phyloP scores from a whole-genome alignment of 2,329 filamentous ascomycete species.

The Aspergillus novofumigatus region DNA sequence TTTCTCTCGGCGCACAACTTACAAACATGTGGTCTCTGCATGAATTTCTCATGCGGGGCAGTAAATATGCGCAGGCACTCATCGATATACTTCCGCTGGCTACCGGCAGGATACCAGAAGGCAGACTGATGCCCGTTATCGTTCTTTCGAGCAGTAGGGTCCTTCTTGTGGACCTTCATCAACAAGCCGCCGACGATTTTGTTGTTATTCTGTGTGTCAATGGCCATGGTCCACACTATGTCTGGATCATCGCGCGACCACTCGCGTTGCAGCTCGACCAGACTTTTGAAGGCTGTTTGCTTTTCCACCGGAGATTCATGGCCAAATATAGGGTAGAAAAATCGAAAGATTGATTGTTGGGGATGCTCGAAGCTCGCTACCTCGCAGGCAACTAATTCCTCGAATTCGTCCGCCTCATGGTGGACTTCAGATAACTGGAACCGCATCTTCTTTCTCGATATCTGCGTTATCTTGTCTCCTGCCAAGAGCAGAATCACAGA shows the following conservation, averaged over 20 bases:
- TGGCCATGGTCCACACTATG: neutral
- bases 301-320: neutral
- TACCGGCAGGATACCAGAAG: slow-evolving; percentile 2
- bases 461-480: too few relatives aligned
- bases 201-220: neutral
- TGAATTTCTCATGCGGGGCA: neutral
- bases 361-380: neutral
- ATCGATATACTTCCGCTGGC: slow-evolving; percentile 1
- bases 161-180: neutral
- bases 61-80: slow-evolving; percentile 1
- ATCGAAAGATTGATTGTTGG: slow-evolving; percentile 4
- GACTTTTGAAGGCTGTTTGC: neutral
- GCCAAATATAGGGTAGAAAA: slow-evolving; percentile 5
- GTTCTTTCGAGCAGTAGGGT: neutral
- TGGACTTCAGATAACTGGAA: slow-evolving; percentile 1
- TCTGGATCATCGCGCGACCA: slow-evolving; percentile 5
- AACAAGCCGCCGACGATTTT: neutral
- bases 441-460: neutral
- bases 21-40: slow-evolving; percentile 2
- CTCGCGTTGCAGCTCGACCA: slow-evolving; percentile 1
- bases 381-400: slow-evolving; percentile 3
- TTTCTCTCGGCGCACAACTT: neutral
- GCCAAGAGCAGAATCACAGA: too few relatives aligned
- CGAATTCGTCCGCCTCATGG: neutral
- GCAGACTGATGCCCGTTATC: neutral